phyloP scores from a whole-genome alignment of 148 eudicot genomes.

The Dianthus caryophyllus region DNA sequence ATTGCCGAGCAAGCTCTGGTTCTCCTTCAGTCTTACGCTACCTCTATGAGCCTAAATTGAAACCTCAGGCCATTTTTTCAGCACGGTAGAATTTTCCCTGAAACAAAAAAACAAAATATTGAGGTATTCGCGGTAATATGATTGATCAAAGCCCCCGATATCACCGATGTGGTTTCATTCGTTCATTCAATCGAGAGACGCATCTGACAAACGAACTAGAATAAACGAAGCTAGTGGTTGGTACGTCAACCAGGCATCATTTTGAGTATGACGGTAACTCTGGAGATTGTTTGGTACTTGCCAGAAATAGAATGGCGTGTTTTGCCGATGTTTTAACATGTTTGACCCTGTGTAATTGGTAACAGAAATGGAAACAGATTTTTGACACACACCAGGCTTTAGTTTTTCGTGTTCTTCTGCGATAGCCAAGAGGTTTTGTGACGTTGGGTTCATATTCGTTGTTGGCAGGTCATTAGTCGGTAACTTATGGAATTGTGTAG shows the following conservation, averaged over 20 bases:
- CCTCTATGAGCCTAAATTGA: constrained; percentile 60
- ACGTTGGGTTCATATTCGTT: neutral
- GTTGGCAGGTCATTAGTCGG: neutral
- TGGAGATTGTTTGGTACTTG: too few relatives aligned
- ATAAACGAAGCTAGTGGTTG: constrained; percentile 17
- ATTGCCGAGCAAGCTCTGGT: constrained; percentile 81
- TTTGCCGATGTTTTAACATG: too few relatives aligned
- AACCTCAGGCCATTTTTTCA: neutral
- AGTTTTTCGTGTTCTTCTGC: neutral
- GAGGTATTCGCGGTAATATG: neutral
- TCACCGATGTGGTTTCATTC: constrained; percentile 7
- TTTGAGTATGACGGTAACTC: too few relatives aligned
- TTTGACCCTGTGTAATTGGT: too few relatives aligned
- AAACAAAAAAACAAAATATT: neutral
- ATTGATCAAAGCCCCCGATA: neutral
- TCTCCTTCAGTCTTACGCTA: constrained; percentile 66
- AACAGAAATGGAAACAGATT: too few relatives aligned
- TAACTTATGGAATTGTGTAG: neutral
- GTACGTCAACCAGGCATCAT: constrained; percentile 2
- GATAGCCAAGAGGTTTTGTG: neutral
- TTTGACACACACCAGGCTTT: too few relatives aligned
- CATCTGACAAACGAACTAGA: neutral
- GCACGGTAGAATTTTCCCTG: neutral
- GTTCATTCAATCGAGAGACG: neutral
- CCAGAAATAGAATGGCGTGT: too few relatives aligned